A percentile compares a stretch with the other conserved stretches of the same genome.
Evolutionary conservation across 179 eudicot genomes (phyloP).

Genomic region (Vitellaria paradoxa): DNA sequence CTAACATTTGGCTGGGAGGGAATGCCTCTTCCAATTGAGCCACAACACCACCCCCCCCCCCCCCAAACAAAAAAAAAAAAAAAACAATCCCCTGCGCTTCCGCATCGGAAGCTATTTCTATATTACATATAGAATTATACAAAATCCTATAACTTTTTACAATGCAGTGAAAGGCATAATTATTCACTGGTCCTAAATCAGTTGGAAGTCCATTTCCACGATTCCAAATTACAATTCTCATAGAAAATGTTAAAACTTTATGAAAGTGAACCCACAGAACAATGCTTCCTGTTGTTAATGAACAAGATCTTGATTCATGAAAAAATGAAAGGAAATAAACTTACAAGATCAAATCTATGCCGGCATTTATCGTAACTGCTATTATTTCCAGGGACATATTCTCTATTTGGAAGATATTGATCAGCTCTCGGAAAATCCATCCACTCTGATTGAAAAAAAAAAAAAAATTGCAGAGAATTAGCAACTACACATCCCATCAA

Average conservation of each 20-base stretch:
- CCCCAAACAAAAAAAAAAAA: too few relatives aligned
- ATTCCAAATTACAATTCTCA: neutral
- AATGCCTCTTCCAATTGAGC: too few relatives aligned
- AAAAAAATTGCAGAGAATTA: constrained; percentile 18
- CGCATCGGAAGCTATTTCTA: too few relatives aligned
- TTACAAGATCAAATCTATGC: constrained; percentile 94
- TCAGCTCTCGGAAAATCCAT: constrained; percentile 94
- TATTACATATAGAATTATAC: too few relatives aligned
- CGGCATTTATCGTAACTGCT: constrained; percentile 90
- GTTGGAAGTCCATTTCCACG: constrained; percentile 7
- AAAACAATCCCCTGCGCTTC: too few relatives aligned
- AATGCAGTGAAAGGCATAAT: neutral
- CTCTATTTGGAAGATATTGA: constrained; percentile 77
- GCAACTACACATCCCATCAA: constrained; percentile 4
- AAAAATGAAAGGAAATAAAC: constrained; percentile 10
- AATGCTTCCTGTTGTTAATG: neutral
- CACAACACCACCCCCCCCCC: too few relatives aligned
- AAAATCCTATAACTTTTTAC: too few relatives aligned
- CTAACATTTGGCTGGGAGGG: too few relatives aligned
- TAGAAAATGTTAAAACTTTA: neutral
- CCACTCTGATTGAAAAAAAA: constrained; percentile 95
- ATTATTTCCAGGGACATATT: constrained; percentile 71
- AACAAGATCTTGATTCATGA: neutral
- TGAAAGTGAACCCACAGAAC: neutral
- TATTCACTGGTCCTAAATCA: neutral